These are phyloP conservation scores for Akebia trifoliata DNA, from an alignment of 164 flowering plant genomes.

Conservation along the genomic window DNA sequence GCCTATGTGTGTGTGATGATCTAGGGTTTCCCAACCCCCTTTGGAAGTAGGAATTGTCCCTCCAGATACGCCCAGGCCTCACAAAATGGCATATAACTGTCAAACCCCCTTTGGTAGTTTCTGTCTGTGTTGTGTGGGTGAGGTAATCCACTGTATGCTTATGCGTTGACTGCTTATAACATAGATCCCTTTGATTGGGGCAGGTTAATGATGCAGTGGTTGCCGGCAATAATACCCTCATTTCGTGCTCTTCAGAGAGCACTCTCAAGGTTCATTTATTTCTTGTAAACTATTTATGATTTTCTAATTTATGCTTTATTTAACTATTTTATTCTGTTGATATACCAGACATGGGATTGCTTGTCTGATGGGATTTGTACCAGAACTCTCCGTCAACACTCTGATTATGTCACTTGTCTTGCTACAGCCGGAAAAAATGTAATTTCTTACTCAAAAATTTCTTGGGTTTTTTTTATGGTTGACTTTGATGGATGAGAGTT, in stretches of 20 bases:
- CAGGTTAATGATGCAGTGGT: slow-evolving; percentile 96
- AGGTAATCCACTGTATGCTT: no score
- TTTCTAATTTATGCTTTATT: slow-evolving; percentile 10
- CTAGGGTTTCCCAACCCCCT: no score
- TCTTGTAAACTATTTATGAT: not conserved
- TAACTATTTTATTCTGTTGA: slow-evolving; percentile 8
- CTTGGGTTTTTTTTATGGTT: slow-evolving; percentile 1
- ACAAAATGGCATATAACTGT: no score
- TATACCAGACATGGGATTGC: slow-evolving; percentile 86
- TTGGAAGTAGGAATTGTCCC: no score
- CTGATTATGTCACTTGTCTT: slow-evolving; percentile 96
- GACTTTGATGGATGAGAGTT: not conserved
- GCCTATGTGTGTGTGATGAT: no score
- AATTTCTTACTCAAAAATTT: slow-evolving; percentile 33
- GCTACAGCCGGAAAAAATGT: slow-evolving; percentile 87
- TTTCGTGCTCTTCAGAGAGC: slow-evolving; percentile 94
- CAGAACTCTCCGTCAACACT: slow-evolving; percentile 80
- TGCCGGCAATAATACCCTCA: slow-evolving; percentile 67
- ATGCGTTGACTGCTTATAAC: no score
- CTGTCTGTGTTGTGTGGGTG: no score
- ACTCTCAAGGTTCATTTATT: slow-evolving; percentile 68
- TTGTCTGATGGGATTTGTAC: slow-evolving; percentile 77
- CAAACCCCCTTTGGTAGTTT: no score
- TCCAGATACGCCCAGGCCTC: no score
- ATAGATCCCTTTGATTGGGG: slow-evolving; percentile 16